A percentile compares a stretch with the other conserved stretches of the same genome.
These are phyloP conservation scores for Neofusicoccum kwambonambiense DNA, from an alignment of 2,329 filamentous ascomycete species.

Conservation along the genomic window DNA sequence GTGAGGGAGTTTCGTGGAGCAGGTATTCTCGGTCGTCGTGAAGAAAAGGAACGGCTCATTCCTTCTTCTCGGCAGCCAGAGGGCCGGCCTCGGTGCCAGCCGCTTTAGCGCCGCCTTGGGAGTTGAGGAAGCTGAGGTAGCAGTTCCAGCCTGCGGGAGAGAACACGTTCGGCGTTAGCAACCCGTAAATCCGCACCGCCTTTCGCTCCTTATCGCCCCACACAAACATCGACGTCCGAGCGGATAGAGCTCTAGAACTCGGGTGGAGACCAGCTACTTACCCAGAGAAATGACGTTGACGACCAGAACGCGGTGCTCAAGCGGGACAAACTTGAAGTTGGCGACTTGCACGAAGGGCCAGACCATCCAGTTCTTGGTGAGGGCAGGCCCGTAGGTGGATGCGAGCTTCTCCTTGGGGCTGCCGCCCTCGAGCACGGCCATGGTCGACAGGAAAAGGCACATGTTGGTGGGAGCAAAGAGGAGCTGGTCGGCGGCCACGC, in stretches of 20 bases:
- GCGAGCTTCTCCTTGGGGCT: conserved; percentile 65
- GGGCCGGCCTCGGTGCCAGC: conserved; percentile 13
- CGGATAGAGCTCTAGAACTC: background rate
- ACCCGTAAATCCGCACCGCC: conserved; percentile 1
- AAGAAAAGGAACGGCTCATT: background rate
- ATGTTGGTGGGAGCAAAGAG: conserved; percentile 84
- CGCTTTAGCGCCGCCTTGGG: conserved; percentile 25
- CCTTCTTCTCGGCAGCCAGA: conserved; percentile 13
- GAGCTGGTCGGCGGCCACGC: conserved; percentile 74
- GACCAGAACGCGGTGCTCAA: conserved; percentile 79
- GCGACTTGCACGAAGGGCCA: conserved; percentile 83
- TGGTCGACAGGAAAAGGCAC: conserved; percentile 75
- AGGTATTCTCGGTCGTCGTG: background rate
- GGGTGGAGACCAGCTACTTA: conserved; percentile 36
- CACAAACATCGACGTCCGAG: background rate
- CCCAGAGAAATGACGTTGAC: conserved; percentile 78
- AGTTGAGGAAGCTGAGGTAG: conserved; percentile 41
- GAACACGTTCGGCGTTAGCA: conserved; percentile 6
- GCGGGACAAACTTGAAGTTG: conserved; percentile 85
- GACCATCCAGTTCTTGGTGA: conserved; percentile 81
- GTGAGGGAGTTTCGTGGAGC: background rate
- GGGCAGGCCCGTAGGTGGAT: conserved; percentile 67
- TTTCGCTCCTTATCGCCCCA: conserved; percentile 4
- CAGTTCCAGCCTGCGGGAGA: conserved; percentile 39
- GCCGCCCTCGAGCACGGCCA: conserved; percentile 78